A percentile compares a stretch with the other conserved stretches of the same genome.
Evolutionary conservation across 441 rosid species (phyloP).

Genomic region (Pelargonium fulgidum): DNA sequence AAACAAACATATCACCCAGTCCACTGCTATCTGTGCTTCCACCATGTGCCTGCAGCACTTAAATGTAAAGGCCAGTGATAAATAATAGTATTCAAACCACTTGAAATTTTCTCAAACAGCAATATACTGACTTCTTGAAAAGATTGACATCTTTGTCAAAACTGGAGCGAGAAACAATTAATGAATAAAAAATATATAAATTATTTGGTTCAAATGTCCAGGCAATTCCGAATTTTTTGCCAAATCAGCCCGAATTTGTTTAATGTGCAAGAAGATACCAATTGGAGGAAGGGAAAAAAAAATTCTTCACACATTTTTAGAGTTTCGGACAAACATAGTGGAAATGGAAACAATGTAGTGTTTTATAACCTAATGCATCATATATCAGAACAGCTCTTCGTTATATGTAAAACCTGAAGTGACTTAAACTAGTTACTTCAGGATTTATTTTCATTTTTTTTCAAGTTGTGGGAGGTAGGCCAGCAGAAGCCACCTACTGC

Average conservation of each 20-base stretch:
- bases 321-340: not conserved
- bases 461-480: conserved; percentile 1
- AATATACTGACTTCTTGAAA: not conserved
- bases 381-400: not conserved
- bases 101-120: not conserved
- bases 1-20: conserved; percentile 67
- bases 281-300: not conserved
- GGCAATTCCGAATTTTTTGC: not conserved
- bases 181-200: not conserved
- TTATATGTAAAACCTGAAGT: not conserved
- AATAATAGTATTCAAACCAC: not conserved
- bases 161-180: not conserved
- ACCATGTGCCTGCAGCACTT: conserved; percentile 73
- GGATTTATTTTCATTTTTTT: not conserved
- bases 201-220: not conserved
- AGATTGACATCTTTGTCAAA: not conserved
- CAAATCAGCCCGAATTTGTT: not conserved
- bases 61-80: conserved; percentile 17
- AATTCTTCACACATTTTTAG: not conserved
- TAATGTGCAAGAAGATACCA: not conserved
- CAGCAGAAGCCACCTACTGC: conserved; percentile 8
- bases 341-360: not conserved
- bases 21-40: conserved; percentile 80
- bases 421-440: not conserved
- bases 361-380: not conserved